These are phyloP conservation scores for Monosporozyma yasuniensis DNA, from an alignment of 805 yeast genomes.

Conservation along the genomic window DNA sequence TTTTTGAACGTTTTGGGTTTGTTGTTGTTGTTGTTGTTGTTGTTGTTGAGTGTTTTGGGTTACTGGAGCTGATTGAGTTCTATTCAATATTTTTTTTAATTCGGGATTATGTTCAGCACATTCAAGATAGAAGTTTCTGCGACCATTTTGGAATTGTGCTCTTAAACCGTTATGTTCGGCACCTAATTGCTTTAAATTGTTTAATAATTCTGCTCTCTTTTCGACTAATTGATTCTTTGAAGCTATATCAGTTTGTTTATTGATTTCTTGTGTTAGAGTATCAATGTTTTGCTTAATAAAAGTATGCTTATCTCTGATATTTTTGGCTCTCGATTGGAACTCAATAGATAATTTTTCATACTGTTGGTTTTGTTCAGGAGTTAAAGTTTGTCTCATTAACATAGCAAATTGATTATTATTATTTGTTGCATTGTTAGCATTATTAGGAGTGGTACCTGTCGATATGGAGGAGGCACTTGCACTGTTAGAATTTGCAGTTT, in stretches of 20 bases:
- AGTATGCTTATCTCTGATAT: constrained; percentile 24
- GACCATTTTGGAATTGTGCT: constrained; percentile 24
- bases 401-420: constrained; percentile 16
- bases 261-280: constrained; percentile 22
- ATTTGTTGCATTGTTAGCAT: constrained; percentile 7
- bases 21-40: too few relatives aligned
- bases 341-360: constrained; percentile 22
- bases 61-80: constrained; percentile 17
- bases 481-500: constrained; percentile 4
- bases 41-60: constrained; percentile 14
- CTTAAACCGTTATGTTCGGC: constrained; percentile 22
- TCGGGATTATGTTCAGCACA: constrained; percentile 29
- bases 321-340: constrained; percentile 24
- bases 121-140: constrained; percentile 27
- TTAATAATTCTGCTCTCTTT: constrained; percentile 21
- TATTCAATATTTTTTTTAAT: constrained; percentile 19
- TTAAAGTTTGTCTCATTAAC: constrained; percentile 24
- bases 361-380: constrained; percentile 26
- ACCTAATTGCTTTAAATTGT: constrained; percentile 19
- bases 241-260: constrained; percentile 16
- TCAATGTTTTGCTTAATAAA: constrained; percentile 27
- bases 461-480: background rate
- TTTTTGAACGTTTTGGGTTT: constrained; percentile 9
- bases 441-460: constrained; percentile 8
- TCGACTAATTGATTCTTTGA: constrained; percentile 23